Percentiles rank a stretch among this genome's conserved stretches.
Conservation (phyloP, 164 flowering plant genomes). For the Dillenia turbinata region DNA sequence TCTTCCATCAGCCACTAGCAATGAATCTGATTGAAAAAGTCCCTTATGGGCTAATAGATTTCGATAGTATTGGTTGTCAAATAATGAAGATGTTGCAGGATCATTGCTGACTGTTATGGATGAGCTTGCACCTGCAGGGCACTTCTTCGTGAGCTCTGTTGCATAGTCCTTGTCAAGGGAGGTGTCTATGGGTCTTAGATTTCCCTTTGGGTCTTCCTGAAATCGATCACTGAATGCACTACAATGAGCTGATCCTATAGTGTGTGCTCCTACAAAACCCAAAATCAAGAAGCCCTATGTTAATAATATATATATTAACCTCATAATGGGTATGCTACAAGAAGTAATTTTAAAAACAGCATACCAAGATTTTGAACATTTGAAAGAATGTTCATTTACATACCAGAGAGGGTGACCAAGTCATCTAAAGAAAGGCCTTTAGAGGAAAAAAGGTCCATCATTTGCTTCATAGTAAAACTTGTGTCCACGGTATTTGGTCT, state of each 20-base stretch:
- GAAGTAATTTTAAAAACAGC: too few species aligned
- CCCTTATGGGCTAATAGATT: conserved; percentile 51
- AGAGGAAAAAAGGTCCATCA: conserved; percentile 54
- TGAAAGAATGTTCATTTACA: neutral
- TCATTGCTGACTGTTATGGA: conserved; percentile 48
- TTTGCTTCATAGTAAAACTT: conserved; percentile 61
- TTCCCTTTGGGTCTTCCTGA: conserved; percentile 42
- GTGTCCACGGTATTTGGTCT: conserved; percentile 76
- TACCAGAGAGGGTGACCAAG: conserved; percentile 74
- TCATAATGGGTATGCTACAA: too few species aligned
- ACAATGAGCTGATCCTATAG: conserved; percentile 75
- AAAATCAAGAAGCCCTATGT: too few species aligned
- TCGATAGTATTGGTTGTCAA: conserved; percentile 68
- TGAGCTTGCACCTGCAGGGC: conserved; percentile 42
- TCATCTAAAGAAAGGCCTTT: conserved; percentile 75
- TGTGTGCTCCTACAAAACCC: conserved; percentile 64
- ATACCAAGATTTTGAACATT: too few species aligned
- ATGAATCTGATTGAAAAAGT: conserved; percentile 72
- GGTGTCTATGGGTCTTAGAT: conserved; percentile 38
- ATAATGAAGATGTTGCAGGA: conserved; percentile 43
- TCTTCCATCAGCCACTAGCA: conserved; percentile 38
- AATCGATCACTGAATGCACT: conserved; percentile 66
- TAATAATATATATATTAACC: too few species aligned
- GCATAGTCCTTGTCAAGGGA: conserved; percentile 58
- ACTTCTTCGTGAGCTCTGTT: conserved; percentile 34